A percentile compares a stretch with the other conserved stretches of the same genome.
These are phyloP conservation scores for Tillandsia leiboldiana DNA, from an alignment of 176 grass and related monocot species.

Conservation along the genomic window DNA sequence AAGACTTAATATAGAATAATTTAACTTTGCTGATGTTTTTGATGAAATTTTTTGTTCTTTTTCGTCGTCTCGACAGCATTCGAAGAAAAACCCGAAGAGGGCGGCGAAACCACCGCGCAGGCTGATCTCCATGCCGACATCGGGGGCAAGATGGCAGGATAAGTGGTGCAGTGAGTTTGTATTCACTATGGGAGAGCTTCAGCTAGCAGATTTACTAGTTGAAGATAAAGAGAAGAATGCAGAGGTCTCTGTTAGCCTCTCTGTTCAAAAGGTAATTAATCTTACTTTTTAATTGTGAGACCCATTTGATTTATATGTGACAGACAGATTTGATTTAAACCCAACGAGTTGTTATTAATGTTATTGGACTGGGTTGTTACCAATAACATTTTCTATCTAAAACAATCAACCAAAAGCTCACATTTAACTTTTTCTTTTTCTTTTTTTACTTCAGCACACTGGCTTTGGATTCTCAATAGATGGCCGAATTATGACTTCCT, in stretches of 20 bases:
- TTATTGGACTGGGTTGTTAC: too few species aligned
- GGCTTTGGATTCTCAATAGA: slow-evolving; percentile 80
- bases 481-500: slow-evolving; percentile 52
- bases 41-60: background rate
- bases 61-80: background rate
- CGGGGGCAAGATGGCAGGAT: slow-evolving; percentile 10
- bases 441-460: slow-evolving; percentile 40
- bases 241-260: slow-evolving; percentile 45
- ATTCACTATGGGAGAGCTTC: slow-evolving; percentile 50
- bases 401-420: background rate
- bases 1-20: too few species aligned
- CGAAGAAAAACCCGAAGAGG: background rate
- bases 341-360: too few species aligned
- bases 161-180: slow-evolving; percentile 62
- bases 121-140: slow-evolving; percentile 30
- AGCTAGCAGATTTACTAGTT: slow-evolving; percentile 36
- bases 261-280: slow-evolving; percentile 46
- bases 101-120: background rate
- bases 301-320: too few species aligned
- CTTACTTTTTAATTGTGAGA: background rate
- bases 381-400: background rate
- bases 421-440: background rate
- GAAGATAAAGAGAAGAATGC: slow-evolving; percentile 43
- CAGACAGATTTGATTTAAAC: too few species aligned
- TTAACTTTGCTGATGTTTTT: background rate